phyloP scores from a whole-genome alignment of 352 stramenopile species.

The Pythium volutum region DNA sequence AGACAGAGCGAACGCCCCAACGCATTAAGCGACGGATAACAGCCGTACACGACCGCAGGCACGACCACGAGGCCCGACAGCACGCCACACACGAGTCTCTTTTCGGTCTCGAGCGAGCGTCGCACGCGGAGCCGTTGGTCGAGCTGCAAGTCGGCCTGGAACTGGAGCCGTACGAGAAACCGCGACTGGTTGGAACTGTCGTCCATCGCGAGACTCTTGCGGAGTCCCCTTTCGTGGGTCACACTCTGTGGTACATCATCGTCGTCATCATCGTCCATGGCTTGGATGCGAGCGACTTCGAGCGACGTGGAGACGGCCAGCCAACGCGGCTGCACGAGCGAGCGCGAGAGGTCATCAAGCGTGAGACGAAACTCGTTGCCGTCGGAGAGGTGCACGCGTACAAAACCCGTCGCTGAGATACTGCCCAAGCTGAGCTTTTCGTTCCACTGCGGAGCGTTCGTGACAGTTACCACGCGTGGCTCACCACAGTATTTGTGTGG shows the following conservation, averaged over 20 bases:
- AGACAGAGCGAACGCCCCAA: constrained; percentile 2
- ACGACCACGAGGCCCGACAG: constrained; percentile 18
- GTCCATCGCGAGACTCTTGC: constrained; percentile 8
- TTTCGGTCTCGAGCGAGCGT: constrained; percentile 13
- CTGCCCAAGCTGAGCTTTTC: constrained; percentile 33
- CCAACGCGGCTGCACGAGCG: constrained; percentile 27
- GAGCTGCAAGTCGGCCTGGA: constrained; percentile 30
- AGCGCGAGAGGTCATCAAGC: constrained; percentile 32
- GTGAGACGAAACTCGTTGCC: constrained; percentile 32
- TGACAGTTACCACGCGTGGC: neutral
- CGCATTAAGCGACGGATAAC: neutral
- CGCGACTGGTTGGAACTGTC: constrained; percentile 4
- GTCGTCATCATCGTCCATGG: constrained; percentile 10
- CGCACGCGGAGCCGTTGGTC: constrained; percentile 21
- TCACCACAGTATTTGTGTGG: neutral
- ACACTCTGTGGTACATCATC: constrained; percentile 8
- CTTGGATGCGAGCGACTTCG: constrained; percentile 22
- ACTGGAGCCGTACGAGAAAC: constrained; percentile 33
- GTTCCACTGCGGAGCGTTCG: constrained; percentile 23
- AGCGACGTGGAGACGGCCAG: constrained; percentile 19
- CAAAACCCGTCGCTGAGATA: constrained; percentile 16
- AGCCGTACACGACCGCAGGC: constrained; percentile 9
- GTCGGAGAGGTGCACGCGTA: constrained; percentile 28
- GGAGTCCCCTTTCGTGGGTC: neutral
- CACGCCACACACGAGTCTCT: constrained; percentile 4